phyloP scores from a whole-genome alignment of 2,329 filamentous ascomycete species.

The Helotiales sp. region DNA sequence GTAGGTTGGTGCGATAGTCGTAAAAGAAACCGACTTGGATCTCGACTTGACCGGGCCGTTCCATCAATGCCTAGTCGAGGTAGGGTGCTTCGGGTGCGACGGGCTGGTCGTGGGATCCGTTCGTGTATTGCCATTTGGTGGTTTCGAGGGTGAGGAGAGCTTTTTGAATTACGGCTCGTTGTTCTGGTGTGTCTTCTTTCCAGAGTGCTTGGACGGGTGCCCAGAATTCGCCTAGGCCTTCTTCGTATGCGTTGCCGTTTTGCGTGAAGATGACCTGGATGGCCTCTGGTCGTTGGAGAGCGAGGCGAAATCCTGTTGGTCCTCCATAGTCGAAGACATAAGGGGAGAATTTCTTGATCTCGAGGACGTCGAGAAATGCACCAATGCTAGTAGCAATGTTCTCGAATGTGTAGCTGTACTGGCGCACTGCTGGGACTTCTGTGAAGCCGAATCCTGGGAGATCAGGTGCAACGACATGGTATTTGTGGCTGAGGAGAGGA shows the following conservation, averaged over 20 bases:
- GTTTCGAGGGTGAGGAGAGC: constrained; percentile 29
- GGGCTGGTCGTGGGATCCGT: constrained; percentile 19
- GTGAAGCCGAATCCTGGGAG: constrained; percentile 66
- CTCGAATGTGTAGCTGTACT: constrained; percentile 60
- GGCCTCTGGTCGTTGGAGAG: constrained; percentile 52
- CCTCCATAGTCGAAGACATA: constrained; percentile 70
- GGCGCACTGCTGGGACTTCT: constrained; percentile 51
- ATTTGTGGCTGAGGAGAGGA: constrained; percentile 47
- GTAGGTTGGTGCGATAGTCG: constrained; percentile 61
- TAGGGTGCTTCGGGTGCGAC: constrained; percentile 39
- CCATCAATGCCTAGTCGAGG: constrained; percentile 58
- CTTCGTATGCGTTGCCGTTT: constrained; percentile 65
- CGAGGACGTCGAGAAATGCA: constrained; percentile 54
- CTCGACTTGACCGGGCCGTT: constrained; percentile 55
- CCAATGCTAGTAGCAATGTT: constrained; percentile 54
- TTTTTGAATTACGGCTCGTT: constrained; percentile 24
- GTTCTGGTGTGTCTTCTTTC: constrained; percentile 18
- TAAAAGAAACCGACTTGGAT: constrained; percentile 61
- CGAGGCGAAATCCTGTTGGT: constrained; percentile 58
- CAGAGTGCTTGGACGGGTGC: constrained; percentile 31
- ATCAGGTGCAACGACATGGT: constrained; percentile 59
- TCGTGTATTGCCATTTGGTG: constrained; percentile 36
- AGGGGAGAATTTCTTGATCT: constrained; percentile 54
- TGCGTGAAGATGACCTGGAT: constrained; percentile 61
- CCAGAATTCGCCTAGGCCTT: constrained; percentile 53